Evolutionary conservation across 148 eudicot genomes (phyloP), one percentile per base, ranked within the genome.

Genomic region (Persicaria tinctoria): DNA sequence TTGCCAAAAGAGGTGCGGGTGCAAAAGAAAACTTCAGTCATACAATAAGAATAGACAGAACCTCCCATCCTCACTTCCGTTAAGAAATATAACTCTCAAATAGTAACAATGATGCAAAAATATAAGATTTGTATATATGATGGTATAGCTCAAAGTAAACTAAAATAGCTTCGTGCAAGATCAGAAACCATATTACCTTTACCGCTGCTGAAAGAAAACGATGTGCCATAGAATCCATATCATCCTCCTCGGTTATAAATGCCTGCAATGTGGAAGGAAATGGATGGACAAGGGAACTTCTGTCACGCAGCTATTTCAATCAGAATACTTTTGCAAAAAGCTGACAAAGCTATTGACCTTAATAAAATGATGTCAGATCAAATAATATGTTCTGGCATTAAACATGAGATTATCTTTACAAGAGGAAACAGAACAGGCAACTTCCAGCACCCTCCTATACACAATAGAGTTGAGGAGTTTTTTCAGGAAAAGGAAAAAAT

Each of bases 171-270:
- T 18, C 3, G 63, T 57, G 47, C 41, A 32, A 32, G 41, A 32
- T 32, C 63, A 57, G 63, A 20, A 57, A 57, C 12, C 63, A 53
- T 72, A 46, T 50, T 80, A 91, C 98, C 92, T 93, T 91, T 46
- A 89, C 80, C 11, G 98, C 88, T 27, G 98, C 98, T 44, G 98
- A 93, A 55, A 93, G 95, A 82, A 89, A 93, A 79, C 95, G 86
- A 78, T 91, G 98, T 70, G 98, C 97, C 73, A 91, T 87, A 17
- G 98, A 91, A 51, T 93, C 98, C 95, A 89, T 89, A 72, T 95
- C 98, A 81, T 93, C 98, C 81, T 93, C 97, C 82, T 93, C 97
- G 38, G 91, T 86, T 72, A 93, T 93, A 75, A 91, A 83, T 47
- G 95, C 91, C 97, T 93, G 84, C 84, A 88, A 83, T 48, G 53